A percentile compares a stretch with the other conserved stretches of the same genome.
phyloP scores from a whole-genome alignment of 768 basidiomycete species.

The Hortiboletus flavorubellus region DNA sequence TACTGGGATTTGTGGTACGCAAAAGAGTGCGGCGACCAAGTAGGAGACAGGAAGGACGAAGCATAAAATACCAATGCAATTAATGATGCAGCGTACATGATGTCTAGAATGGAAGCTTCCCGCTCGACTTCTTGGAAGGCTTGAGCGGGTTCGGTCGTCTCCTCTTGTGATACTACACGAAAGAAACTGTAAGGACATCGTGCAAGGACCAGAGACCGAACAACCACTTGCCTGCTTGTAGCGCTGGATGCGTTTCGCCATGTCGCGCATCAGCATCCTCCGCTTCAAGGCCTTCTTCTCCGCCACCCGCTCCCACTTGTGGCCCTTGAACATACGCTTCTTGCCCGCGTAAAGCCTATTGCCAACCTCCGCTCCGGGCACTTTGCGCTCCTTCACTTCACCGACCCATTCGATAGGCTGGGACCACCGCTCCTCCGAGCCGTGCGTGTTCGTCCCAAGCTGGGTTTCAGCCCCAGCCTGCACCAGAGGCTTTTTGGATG shows the following conservation, averaged over 20 bases:
- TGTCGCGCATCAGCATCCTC: conserved; percentile 61
- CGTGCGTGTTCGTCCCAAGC: not conserved
- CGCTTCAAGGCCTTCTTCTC: conserved; percentile 46
- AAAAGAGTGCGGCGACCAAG: not conserved
- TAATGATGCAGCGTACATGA: conserved; percentile 3
- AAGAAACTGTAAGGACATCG: not conserved
- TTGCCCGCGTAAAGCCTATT: conserved; percentile 68
- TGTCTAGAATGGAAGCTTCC: conserved; percentile 57
- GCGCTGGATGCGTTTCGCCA: conserved; percentile 60
- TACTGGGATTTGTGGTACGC: not conserved
- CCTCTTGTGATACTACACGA: conserved; percentile 29
- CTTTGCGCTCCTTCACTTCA: conserved; percentile 36
- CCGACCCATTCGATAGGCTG: conserved; percentile 41
- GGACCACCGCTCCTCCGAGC: conserved; percentile 15
- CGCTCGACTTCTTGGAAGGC: conserved; percentile 43
- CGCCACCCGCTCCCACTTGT: conserved; percentile 72
- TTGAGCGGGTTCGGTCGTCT: conserved; percentile 59
- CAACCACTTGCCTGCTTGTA: conserved; percentile 58
- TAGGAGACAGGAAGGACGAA: not conserved
- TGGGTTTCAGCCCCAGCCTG: not conserved
- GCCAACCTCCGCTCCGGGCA: conserved; percentile 52
- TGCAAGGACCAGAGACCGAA: not conserved
- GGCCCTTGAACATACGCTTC: conserved; percentile 92
- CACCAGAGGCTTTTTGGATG: conserved; percentile 1
- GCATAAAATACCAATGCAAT: not conserved